Evolutionary conservation across 352 stramenopile species (phyloP).

Genomic region (Pythium insidiosum): DNA sequence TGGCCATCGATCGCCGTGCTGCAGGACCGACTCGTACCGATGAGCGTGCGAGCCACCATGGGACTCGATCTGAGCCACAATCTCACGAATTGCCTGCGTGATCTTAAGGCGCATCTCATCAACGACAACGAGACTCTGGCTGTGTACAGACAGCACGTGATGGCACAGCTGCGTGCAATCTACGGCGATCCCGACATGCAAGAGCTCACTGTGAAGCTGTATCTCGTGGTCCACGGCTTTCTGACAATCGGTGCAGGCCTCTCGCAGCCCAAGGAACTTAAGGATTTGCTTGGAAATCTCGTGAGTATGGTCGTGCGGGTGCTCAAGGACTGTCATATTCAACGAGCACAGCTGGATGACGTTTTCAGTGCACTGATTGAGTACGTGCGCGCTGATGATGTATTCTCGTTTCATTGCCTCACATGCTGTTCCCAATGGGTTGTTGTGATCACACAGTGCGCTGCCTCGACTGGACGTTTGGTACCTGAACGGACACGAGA

Average conservation of each 20-base stretch:
- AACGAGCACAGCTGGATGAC: slow-evolving; percentile 28
- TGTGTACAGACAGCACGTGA: slow-evolving; percentile 33
- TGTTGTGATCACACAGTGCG: slow-evolving; percentile 16
- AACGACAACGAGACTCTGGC: slow-evolving; percentile 59
- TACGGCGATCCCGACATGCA: slow-evolving; percentile 14
- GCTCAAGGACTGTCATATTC: slow-evolving; percentile 47
- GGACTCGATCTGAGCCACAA: slow-evolving; percentile 53
- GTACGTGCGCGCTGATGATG: too few relatives aligned
- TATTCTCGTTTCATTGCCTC: too few relatives aligned
- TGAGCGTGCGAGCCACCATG: slow-evolving; percentile 42
- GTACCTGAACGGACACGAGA: slow-evolving; percentile 65
- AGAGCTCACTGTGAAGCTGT: slow-evolving; percentile 41
- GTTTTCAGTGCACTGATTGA: slow-evolving; percentile 64
- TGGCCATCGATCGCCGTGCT: slow-evolving; percentile 48
- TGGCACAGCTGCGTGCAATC: slow-evolving; percentile 19
- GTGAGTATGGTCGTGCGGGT: slow-evolving; percentile 46
- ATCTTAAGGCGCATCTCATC: slow-evolving; percentile 71
- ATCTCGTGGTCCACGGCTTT: slow-evolving; percentile 55
- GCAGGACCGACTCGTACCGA: slow-evolving; percentile 41
- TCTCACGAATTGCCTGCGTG: slow-evolving; percentile 57
- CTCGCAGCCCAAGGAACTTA: slow-evolving; percentile 70
- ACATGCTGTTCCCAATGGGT: too few relatives aligned
- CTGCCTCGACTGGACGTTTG: slow-evolving; percentile 54
- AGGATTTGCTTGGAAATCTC: slow-evolving; percentile 59
- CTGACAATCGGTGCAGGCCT: slow-evolving; percentile 65